Evolutionary conservation across 169 alveolate genomes (phyloP).

Genomic region (Besnoitia besnoiti): DNA sequence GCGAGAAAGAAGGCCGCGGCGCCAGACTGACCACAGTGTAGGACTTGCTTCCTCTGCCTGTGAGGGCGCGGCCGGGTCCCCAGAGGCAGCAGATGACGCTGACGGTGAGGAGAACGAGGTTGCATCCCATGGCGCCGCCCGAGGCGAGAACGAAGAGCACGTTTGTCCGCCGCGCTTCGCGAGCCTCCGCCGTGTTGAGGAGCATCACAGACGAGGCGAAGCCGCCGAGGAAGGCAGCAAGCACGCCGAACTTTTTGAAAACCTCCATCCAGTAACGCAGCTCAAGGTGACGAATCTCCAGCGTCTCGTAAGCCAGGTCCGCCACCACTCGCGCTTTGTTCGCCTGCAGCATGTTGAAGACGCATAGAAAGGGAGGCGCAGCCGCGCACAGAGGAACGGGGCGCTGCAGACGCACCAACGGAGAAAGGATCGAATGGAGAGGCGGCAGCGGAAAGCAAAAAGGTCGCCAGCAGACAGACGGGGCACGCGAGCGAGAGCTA

Average conservation of each 20-base stretch:
- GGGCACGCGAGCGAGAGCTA: too few relatives aligned
- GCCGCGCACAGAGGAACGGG: not conserved
- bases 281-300: conserved; percentile 55
- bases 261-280: conserved; percentile 62
- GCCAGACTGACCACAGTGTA: conserved; percentile 14
- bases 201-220: conserved; percentile 50
- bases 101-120: conserved; percentile 42
- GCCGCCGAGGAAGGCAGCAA: conserved; percentile 63
- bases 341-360: conserved; percentile 61
- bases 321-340: conserved; percentile 58
- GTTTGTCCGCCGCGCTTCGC: not conserved
- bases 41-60: conserved; percentile 56
- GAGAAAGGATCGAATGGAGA: not conserved
- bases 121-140: conserved; percentile 50
- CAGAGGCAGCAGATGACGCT: conserved; percentile 37
- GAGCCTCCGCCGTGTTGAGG: not conserved
- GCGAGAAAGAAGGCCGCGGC: not conserved
- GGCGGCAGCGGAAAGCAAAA: not conserved
- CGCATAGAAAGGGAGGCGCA: not conserved
- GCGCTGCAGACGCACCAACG: not conserved
- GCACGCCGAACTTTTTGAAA: conserved; percentile 43
- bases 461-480: too few relatives aligned
- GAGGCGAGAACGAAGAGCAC: conserved; percentile 37
- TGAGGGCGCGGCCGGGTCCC: conserved; percentile 68
- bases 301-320: conserved; percentile 31